A percentile compares a stretch with the other conserved stretches of the same genome.
These are phyloP conservation scores for Kappamyces sp. DNA, from an alignment of 192 early-diverging fungal genomes.

Conservation along the genomic window DNA sequence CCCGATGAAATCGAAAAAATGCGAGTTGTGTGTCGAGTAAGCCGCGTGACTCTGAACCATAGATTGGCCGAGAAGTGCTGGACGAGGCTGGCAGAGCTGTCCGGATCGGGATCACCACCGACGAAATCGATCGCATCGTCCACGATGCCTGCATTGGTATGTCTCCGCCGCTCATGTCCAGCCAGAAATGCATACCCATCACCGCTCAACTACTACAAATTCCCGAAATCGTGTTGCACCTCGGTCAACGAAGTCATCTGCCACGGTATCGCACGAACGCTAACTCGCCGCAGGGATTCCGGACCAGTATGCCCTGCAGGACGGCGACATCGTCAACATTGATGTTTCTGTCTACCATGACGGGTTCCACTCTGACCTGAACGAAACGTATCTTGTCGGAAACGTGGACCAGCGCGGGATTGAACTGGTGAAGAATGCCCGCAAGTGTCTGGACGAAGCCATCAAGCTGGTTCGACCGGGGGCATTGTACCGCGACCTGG, in stretches of 20 bases:
- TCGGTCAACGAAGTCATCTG: slow-evolving; percentile 91
- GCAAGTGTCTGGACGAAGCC: slow-evolving; percentile 85
- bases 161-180: slow-evolving; percentile 6
- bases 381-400: slow-evolving; percentile 89
- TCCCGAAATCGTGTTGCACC: slow-evolving; percentile 95
- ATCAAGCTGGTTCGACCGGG: slow-evolving; percentile 91
- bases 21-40: slow-evolving; percentile 70
- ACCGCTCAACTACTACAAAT: slow-evolving; percentile 91
- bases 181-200: slow-evolving; percentile 91
- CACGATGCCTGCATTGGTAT: slow-evolving; percentile 84
- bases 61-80: slow-evolving; percentile 86
- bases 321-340: slow-evolving; percentile 96
- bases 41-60: slow-evolving; percentile 1
- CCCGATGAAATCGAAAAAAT: slow-evolving; percentile 71
- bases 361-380: slow-evolving; percentile 93
- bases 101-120: slow-evolving; percentile 81
- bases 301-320: slow-evolving; percentile 82
- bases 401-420: slow-evolving; percentile 70
- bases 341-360: slow-evolving; percentile 85
- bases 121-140: slow-evolving; percentile 91
- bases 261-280: slow-evolving; percentile 59
- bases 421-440: slow-evolving; percentile 72
- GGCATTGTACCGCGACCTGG: slow-evolving; percentile 84
- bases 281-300: slow-evolving; percentile 55
- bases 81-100: slow-evolving; percentile 77